Base-by-base conservation (phyloP, 2,329 filamentous ascomycete genomes). In the Fusarium udum region DNA sequence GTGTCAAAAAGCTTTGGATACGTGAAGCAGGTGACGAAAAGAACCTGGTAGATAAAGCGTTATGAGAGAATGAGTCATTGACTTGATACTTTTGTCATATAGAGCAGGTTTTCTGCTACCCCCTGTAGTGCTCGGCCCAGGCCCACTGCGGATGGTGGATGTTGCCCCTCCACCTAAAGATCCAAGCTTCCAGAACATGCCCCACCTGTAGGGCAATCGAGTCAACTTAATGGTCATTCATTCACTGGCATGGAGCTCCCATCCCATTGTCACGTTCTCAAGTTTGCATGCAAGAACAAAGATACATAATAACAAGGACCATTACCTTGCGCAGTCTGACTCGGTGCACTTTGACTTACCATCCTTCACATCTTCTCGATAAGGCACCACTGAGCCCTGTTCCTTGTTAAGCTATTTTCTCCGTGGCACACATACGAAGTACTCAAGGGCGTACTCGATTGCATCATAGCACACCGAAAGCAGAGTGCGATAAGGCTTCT, bases 141-240 rank as follows among this genome's bases (percentile, higher is more conserved):
- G 14, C 59, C 34, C 48, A 36, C 39, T 28, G 7, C 20, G n/a
- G 40, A 58, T 36, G 40, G 20, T 36, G 55, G 37, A 31, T 28
- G 14, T 58, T 62, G 51, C 59, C 67, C 67, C 60, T 28, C 40
- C 28, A 58, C 58, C 24, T 12, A 37, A 36, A 40, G 24, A 45
- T 43, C 48, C 37, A 45, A 58, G 59, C 39, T 58, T 63, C 67
- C 65, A 43, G 49, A 61, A 62, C 39, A 45, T 22, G 40, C 39
- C 52, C 60, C 60, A 46, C 60, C 39, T 45, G n/a, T 51, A 58
- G 42, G 55, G 55, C 40, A 49, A 15, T 58, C 55, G 26, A 45
- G 46, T n/a, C 15, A 49, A 49, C 46, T 18, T 22, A 6, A n/a
- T 49, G 46, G 46, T 32, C 31, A 34, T 24, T 32, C 48, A 20